Evolutionary conservation across 176 grass and related monocot species (phyloP).

Genomic region (Phoenix dactylifera): DNA sequence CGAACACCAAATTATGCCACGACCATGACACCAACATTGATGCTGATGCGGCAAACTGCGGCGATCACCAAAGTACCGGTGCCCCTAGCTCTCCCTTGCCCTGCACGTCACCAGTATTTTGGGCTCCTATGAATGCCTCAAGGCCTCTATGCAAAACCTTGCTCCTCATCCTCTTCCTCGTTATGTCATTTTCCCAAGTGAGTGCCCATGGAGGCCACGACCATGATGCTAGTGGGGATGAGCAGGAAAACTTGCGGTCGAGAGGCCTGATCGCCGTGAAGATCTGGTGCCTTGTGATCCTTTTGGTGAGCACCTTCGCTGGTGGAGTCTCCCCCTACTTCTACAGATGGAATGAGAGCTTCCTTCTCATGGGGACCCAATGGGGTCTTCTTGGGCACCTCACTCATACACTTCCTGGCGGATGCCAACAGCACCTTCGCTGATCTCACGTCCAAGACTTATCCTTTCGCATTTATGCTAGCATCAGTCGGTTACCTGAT

Average conservation of each 20-base stretch:
- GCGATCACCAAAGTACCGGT: background rate
- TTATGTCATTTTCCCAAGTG: slow-evolving; percentile 5
- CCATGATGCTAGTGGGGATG: background rate
- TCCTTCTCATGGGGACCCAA: slow-evolving; percentile 68
- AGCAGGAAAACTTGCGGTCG: background rate
- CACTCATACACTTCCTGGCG: slow-evolving; percentile 75
- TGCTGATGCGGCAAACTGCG: background rate
- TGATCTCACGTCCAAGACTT: slow-evolving; percentile 25
- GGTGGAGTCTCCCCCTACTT: slow-evolving; percentile 78
- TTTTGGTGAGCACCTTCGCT: slow-evolving; percentile 57
- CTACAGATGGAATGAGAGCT: slow-evolving; percentile 74
- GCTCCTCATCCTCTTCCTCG: slow-evolving; percentile 19
- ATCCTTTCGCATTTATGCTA: slow-evolving; percentile 83
- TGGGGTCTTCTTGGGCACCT: slow-evolving; percentile 61
- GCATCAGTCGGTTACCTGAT: slow-evolving; percentile 53
- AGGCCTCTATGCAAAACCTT: background rate
- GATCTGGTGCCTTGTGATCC: slow-evolving; percentile 77
- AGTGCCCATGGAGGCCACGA: slow-evolving; percentile 30
- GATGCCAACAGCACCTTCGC: slow-evolving; percentile 35
- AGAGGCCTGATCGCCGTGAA: slow-evolving; percentile 47
- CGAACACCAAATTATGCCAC: no score
- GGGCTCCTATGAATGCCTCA: background rate
- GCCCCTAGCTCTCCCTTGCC: background rate
- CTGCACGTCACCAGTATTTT: background rate
- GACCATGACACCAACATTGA: no score